A percentile compares a stretch with the other conserved stretches of the same genome.
Evolutionary conservation across 2,329 filamentous ascomycete species (phyloP).

Genomic region (Pseudogymnoascus sp.): DNA sequence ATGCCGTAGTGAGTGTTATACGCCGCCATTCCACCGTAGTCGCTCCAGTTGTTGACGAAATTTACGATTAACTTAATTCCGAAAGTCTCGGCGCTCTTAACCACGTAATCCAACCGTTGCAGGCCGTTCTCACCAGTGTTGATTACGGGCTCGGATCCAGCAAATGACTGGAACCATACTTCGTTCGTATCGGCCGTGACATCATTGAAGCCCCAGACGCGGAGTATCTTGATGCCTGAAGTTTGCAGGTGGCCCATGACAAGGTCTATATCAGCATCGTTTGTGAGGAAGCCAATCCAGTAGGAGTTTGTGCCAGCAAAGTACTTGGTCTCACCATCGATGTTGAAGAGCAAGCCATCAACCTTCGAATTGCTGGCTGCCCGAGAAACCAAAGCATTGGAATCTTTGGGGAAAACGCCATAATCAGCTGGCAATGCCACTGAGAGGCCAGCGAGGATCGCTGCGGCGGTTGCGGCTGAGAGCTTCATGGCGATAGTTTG

Average conservation of each 20-base stretch:
- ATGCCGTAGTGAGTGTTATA: slow-evolving; percentile 49
- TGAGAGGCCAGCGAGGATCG: neutral
- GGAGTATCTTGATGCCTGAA: slow-evolving; percentile 47
- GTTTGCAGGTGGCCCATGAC: slow-evolving; percentile 38
- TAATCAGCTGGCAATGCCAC: neutral
- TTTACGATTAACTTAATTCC: slow-evolving; percentile 57
- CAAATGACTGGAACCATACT: slow-evolving; percentile 8
- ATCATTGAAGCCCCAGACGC: slow-evolving; percentile 55
- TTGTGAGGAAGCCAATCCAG: slow-evolving; percentile 43
- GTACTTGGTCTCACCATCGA: slow-evolving; percentile 37
- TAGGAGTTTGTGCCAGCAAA: slow-evolving; percentile 47
- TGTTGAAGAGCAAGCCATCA: slow-evolving; percentile 27
- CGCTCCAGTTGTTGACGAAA: slow-evolving; percentile 62
- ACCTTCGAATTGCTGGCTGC: slow-evolving; percentile 7
- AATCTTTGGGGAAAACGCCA: neutral
- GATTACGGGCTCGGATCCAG: slow-evolving; percentile 44
- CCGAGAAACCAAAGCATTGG: neutral
- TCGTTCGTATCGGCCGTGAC: slow-evolving; percentile 29
- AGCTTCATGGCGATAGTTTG: neutral
- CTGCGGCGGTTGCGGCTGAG: neutral
- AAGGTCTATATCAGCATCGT: slow-evolving; percentile 44
- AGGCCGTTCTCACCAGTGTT: slow-evolving; percentile 57
- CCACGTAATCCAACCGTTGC: slow-evolving; percentile 56
- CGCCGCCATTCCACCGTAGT: slow-evolving; percentile 56
- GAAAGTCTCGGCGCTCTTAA: slow-evolving; percentile 48